Conservation (phyloP, 2,329 filamentous ascomycete genomes). For the Cladosporium sp. region DNA sequence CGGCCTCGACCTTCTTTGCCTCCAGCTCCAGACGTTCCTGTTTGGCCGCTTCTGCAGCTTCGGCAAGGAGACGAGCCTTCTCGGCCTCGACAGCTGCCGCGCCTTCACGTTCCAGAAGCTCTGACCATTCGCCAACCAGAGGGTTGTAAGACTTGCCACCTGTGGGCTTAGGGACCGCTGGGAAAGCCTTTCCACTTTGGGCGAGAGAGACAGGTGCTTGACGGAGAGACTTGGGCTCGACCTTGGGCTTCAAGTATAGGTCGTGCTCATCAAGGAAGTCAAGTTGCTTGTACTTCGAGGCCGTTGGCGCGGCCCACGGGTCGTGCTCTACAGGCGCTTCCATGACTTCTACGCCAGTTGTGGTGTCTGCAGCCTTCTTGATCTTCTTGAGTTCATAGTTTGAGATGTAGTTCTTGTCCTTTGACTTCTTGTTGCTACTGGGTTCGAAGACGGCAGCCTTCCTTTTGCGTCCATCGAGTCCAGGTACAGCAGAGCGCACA, state of each 20-base stretch:
- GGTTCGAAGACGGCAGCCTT: constrained; percentile 64
- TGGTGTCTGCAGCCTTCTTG: constrained; percentile 70
- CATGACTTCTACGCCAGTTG: constrained; percentile 52
- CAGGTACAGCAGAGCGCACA: constrained; percentile 74
- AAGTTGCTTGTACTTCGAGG: constrained; percentile 50
- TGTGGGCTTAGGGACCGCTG: constrained; percentile 72
- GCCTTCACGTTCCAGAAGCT: constrained; percentile 68
- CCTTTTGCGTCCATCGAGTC: constrained; percentile 75
- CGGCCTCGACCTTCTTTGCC: constrained; percentile 69
- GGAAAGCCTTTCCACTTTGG: constrained; percentile 74
- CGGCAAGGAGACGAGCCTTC: constrained; percentile 64
- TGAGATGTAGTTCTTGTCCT: constrained; percentile 70
- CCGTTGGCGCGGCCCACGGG: constrained; percentile 63
- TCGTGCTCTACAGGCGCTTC: constrained; percentile 65
- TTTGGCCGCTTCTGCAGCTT: constrained; percentile 63
- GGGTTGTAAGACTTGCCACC: constrained; percentile 93
- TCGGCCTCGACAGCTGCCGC: constrained; percentile 76
- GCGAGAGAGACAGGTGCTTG: constrained; percentile 75
- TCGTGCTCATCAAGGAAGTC: constrained; percentile 56
- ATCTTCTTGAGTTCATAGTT: constrained; percentile 78
- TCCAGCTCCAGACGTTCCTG: constrained; percentile 68
- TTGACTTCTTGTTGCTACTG: constrained; percentile 64
- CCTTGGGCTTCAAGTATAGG: constrained; percentile 52
- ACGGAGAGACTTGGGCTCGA: constrained; percentile 70
- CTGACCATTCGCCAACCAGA: constrained; percentile 77